Evolutionary conservation across 495 filamentous ascomycete species (phyloP).

Genomic region (Achaetomiella virescens): DNA sequence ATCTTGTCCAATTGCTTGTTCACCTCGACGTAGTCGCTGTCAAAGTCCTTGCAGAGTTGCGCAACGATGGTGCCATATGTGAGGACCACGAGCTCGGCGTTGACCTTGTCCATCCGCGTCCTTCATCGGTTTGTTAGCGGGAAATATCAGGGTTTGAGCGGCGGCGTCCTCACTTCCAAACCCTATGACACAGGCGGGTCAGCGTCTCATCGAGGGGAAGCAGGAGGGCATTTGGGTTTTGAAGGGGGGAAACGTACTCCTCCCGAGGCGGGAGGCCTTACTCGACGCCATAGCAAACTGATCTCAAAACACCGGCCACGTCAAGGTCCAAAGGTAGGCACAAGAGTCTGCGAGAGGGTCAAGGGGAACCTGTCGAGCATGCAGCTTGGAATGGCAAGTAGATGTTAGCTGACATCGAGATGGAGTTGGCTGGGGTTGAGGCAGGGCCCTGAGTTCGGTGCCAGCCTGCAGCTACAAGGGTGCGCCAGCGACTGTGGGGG

Average conservation of each 20-base stretch:
- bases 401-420: background rate
- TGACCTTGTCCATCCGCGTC: constrained; percentile 63
- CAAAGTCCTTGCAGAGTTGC: constrained; percentile 92
- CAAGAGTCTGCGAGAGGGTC: too few species aligned
- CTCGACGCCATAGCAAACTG: constrained; percentile 61
- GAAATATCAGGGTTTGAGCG: background rate
- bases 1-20: constrained; percentile 98
- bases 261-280: constrained; percentile 92
- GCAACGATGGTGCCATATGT: constrained; percentile 97
- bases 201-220: background rate
- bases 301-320: background rate
- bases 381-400: background rate
- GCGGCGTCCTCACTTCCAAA: constrained; percentile 91
- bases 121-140: constrained; percentile 29
- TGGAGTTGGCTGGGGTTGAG: background rate
- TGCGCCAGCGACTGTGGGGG: constrained; percentile 5
- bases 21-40: constrained; percentile 85
- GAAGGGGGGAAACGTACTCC: constrained; percentile 95
- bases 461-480: constrained; percentile 17
- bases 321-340: too few species aligned
- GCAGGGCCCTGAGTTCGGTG: background rate
- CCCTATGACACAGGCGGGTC: constrained; percentile 46
- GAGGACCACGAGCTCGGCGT: constrained; percentile 92
- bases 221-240: constrained; percentile 1
- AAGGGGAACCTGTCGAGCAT: too few species aligned